Evolutionary conservation across 805 yeast genomes (phyloP), one percentile per base, ranked within the genome.

Genomic region (Saccharomycopsis schoenii): DNA sequence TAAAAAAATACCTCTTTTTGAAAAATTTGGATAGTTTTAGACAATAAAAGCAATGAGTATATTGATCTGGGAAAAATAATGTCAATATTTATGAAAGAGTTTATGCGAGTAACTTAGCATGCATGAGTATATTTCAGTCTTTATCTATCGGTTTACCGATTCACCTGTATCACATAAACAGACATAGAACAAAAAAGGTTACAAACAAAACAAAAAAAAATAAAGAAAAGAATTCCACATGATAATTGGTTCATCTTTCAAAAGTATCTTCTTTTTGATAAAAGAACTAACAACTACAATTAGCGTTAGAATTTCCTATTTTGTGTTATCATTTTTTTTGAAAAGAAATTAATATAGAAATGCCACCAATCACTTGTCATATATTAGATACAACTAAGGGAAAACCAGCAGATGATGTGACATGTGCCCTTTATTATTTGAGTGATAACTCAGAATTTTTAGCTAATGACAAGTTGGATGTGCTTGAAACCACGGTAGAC

Each of bases 361-460:
- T 58, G 64, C 67, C 70, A 12, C 93, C 93, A 54, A 82, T 91
- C 47, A 91, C 97, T 2, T 92, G 97, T 74, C 98, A 92, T 71
- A 82, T 92, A 10, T 77, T 92, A 24, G 97, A 92, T 68, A 91
- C 97, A 6, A 84, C 88, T 10, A 73, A 77, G 8, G 98, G 98
- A 0, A 79, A 76, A 62, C 98, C 98, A 0, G 97, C 97, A 1
- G 70, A 74, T 0, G 79, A 77, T n/a, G 92, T 92, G n/a, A 73
- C 77, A 2, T 89, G 94, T 69, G 84, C 84, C 36, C 73, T 87
- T 42, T 82, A 76, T 68, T 65, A 62, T 39, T 60, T 75, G 56
- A 17, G 60, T 21, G 58, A 68, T 15, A 71, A 72, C 50, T 43
- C 58, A 17, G 40, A 54, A 4, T 56, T 24, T 41, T 37, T 58